A percentile compares a stretch with the other conserved stretches of the same genome.
Conservation (phyloP, 2,329 filamentous ascomycete species). For the Pyrenophora tritici-repentis region DNA sequence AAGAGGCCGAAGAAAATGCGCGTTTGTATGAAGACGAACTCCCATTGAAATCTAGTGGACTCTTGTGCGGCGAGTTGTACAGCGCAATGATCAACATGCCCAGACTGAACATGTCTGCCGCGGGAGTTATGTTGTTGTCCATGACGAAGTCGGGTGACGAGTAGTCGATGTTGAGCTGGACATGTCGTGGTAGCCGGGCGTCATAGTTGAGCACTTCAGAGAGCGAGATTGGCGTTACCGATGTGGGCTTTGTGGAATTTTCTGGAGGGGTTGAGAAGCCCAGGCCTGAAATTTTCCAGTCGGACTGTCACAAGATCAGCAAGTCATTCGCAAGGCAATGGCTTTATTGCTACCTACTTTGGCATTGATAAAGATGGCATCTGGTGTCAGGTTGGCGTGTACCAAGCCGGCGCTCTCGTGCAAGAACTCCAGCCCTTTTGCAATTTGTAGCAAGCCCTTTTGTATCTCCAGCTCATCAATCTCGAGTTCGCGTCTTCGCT, state of each 20-base stretch:
- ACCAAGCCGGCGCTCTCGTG: conserved; percentile 94
- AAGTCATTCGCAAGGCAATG: conserved; percentile 13
- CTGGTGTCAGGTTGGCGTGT: conserved; percentile 91
- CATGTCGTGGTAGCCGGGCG: conserved; percentile 75
- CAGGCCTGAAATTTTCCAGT: conserved; percentile 98
- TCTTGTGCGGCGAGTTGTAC: conserved; percentile 92
- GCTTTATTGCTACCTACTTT: conserved; percentile 64
- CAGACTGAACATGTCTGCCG: conserved; percentile 92
- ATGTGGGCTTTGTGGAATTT: conserved; percentile 72
- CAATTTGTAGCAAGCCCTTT: conserved; percentile 90
- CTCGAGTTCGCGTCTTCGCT: conserved; percentile 76
- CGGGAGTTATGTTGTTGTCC: conserved; percentile 81
- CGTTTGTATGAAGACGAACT: conserved; percentile 86
- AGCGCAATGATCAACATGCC: conserved; percentile 86
- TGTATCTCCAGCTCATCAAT: conserved; percentile 98
- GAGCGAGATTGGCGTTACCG: conserved; percentile 78
- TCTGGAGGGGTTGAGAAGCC: conserved; percentile 84
- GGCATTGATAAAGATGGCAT: conserved; percentile 89
- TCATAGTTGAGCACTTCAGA: conserved; percentile 86
- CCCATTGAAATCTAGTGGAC: conserved; percentile 80
- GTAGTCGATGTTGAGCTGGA: conserved; percentile 92
- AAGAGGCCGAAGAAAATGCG: conserved; percentile 76
- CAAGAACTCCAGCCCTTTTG: conserved; percentile 91
- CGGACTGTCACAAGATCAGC: conserved; percentile 64
- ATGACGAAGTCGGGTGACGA: conserved; percentile 93